Evolutionary conservation across 257 asterid species (phyloP).

Genomic region (Parsonsia alboflavescens): DNA sequence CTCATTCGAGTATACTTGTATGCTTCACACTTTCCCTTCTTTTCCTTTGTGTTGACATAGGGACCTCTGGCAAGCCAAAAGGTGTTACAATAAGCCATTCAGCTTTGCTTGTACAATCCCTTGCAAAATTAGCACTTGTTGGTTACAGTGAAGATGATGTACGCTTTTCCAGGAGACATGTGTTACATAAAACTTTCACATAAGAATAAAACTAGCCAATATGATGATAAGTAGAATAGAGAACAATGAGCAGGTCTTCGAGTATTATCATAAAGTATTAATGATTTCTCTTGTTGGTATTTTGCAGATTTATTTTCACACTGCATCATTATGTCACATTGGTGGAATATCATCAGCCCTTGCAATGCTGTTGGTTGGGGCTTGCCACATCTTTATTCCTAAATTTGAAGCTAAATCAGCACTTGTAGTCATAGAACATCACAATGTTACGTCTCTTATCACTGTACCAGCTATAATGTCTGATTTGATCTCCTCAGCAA

Average conservation of each 20-base stretch:
- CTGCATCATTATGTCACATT: constrained; percentile 84
- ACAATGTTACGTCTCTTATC: constrained; percentile 62
- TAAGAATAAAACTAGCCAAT: background rate
- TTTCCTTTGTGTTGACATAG: constrained; percentile 31
- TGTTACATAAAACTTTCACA: background rate
- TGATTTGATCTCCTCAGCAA: constrained; percentile 53
- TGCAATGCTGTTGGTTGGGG: constrained; percentile 85
- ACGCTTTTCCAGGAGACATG: constrained; percentile 15
- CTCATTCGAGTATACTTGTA: background rate
- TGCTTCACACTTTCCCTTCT: background rate
- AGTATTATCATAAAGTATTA: background rate
- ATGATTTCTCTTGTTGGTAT: background rate
- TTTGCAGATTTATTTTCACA: constrained; percentile 71
- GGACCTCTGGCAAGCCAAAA: constrained; percentile 92
- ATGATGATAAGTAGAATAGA: background rate
- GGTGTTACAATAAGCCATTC: constrained; percentile 75
- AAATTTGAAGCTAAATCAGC: constrained; percentile 67
- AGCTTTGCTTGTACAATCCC: constrained; percentile 74
- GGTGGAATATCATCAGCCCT: constrained; percentile 94
- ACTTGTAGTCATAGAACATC: constrained; percentile 49
- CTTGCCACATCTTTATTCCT: constrained; percentile 67
- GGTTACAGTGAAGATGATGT: constrained; percentile 79
- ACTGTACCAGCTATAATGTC: constrained; percentile 94
- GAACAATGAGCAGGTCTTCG: background rate
- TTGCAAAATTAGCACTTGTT: constrained; percentile 77